phyloP scores from a whole-genome alignment of 1,284 basidiomycete species.

The Marasmius sp. region DNA sequence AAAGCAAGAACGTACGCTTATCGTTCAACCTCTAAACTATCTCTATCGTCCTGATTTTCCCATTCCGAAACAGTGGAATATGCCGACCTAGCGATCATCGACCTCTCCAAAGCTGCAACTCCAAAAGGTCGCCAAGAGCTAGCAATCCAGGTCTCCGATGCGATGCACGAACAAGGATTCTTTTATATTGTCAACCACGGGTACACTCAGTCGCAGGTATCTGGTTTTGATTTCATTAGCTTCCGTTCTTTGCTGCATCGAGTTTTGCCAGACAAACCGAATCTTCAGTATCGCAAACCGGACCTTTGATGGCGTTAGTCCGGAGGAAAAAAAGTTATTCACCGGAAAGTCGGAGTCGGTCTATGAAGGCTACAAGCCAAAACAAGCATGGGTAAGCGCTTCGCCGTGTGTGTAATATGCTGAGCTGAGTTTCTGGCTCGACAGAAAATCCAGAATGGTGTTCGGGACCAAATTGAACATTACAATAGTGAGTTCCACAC shows the following conservation, averaged over 20 bases:
- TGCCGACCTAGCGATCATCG: slow-evolving; percentile 65
- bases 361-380: slow-evolving; percentile 14
- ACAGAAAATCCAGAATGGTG: slow-evolving; percentile 13
- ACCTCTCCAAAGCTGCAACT: slow-evolving; percentile 53
- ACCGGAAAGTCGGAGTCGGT: slow-evolving; percentile 14
- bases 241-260: neutral
- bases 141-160: slow-evolving; percentile 50
- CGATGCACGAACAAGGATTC: slow-evolving; percentile 61
- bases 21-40: neutral
- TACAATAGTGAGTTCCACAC: slow-evolving; percentile 7
- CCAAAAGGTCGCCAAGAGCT: slow-evolving; percentile 47
- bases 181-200: slow-evolving; percentile 66
- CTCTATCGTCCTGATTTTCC: too few relatives aligned
- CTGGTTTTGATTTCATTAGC: neutral
- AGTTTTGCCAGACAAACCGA: slow-evolving; percentile 4
- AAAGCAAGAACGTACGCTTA: neutral
- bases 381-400: slow-evolving; percentile 12
- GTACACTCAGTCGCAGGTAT: slow-evolving; percentile 43
- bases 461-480: slow-evolving; percentile 14
- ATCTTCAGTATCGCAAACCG: slow-evolving; percentile 9
- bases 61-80: slow-evolving; percentile 28
- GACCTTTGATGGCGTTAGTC: slow-evolving; percentile 10
- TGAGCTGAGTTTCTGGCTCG: too few relatives aligned
- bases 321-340: slow-evolving; percentile 5
- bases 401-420: neutral